These are phyloP conservation scores for Sphagnum tenellum DNA, from an alignment of 225 moss, liverwort and hornwort genomes.

Conservation along the genomic window DNA sequence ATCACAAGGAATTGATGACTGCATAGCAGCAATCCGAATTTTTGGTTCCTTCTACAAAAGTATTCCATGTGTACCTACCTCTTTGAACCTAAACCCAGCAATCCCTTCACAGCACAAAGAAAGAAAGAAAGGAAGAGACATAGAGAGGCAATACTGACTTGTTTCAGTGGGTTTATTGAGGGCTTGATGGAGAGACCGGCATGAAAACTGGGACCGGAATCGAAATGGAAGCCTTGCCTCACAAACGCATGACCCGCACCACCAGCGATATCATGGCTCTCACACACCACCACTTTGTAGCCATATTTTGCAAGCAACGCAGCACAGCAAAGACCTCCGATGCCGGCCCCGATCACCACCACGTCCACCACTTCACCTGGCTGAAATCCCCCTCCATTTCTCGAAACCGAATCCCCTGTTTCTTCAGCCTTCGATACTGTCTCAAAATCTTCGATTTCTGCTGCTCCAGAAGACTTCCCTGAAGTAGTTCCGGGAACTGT, in stretches of 20 bases:
- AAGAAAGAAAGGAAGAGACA: background rate
- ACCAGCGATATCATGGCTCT: constrained; percentile 72
- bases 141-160: constrained; percentile 18
- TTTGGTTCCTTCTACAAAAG: too few species aligned
- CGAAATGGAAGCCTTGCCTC: constrained; percentile 63
- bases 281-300: constrained; percentile 57
- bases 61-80: too few species aligned
- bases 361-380: constrained; percentile 27
- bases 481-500: too few species aligned
- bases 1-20: too few species aligned
- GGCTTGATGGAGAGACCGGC: constrained; percentile 67
- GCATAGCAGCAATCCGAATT: too few species aligned
- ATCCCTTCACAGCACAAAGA: too few species aligned
- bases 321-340: constrained; percentile 74
- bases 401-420: too few species aligned
- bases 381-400: too few species aligned
- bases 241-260: constrained; percentile 69
- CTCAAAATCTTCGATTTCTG: too few species aligned
- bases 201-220: constrained; percentile 78
- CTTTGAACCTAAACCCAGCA: too few species aligned
- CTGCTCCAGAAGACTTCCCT: too few species aligned
- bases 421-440: too few species aligned
- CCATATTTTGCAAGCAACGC: constrained; percentile 67
- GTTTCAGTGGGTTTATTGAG: constrained; percentile 82
- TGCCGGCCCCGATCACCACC: constrained; percentile 78